Base-by-base conservation (phyloP, 805 yeast genomes). In the Kuraishia capsulata region DNA sequence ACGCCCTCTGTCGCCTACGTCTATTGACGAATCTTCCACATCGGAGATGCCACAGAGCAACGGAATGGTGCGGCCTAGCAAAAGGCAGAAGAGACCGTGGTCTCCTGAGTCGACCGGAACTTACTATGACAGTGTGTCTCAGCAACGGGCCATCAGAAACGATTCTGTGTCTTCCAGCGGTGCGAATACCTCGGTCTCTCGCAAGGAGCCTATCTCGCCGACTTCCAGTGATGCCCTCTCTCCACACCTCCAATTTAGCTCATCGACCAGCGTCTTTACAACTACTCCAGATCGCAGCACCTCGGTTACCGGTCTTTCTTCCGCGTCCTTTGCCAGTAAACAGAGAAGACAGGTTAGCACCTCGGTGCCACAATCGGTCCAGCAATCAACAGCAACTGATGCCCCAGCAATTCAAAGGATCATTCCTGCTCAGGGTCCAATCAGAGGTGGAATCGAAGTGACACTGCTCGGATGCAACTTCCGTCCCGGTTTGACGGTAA, bases 381-480 rank as follows among this genome's bases (percentile, higher is more conserved):
- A 13, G 16, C 37, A 14, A 30, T 17, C 18, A 9, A 9, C 40
- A 29, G 24, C 35, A 9, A 16, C 35, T 25, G 37, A 18, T 16
- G 28, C 30, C 14, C 13, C 36, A 4, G 39, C 39, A 0, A 80
- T 90, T 38, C 90, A 87, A 56, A 71, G 96, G 42, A 81, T 92
- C 9, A 89, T 92, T 41, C 99, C 99, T 1, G 81, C 94, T 0
- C 92, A 85, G 56, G 99, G 99, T 2, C 95, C 97, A 8, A 73
- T 88, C 10, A 72, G 96, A 45, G 99, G 99, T 47, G 99, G 98
- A 30, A 81, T 89, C 32, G 99, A 92, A 57, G 85, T 92, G 5
- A 92, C 98, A 0, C 63, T 92, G 36, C 65, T 92, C 33, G 98
- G 98, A 2, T 71, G 79, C 36, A 84, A 87, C 42, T 92, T 92